Base-by-base conservation (phyloP, 2,329 filamentous ascomycete genomes). In the Aureobasidium sp. region DNA sequence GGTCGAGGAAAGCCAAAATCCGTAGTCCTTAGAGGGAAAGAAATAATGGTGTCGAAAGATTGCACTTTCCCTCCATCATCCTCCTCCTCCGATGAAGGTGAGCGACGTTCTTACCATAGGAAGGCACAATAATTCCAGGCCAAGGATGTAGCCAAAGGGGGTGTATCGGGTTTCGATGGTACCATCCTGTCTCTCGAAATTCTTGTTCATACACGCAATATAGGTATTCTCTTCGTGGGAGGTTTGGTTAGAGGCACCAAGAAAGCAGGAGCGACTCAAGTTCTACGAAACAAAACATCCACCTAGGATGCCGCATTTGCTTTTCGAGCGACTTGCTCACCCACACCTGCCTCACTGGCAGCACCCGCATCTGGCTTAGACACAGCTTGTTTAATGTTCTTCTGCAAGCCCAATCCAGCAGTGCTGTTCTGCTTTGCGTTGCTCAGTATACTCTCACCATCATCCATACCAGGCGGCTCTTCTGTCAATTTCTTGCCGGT, bases 361-460 rank as follows among this genome's bases (percentile, higher is more conserved):
- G 30, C 7, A 13, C 30, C 37, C 10, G n/a, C 5, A 9, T 11
- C 11, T 16, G 45, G 39, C 41, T 49, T 39, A 1, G 34, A 29
- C 9, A 65, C 51, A 16, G 29, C 50, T 47, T 67, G 66, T 27
- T 76, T 73, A 4, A 74, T 54, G 11, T 69, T 72, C 57, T 68
- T 73, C 50, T 72, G 63, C 61, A 73, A 55, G 11, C 71, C 71
- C 10, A 71, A 45, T 10, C 66, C 66, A 3, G 65, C 63, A 29
- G 65, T 61, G 63, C 63, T 66, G 5, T 66, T 62, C 5, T 63
- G 64, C 62, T 62, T 64, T 11, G 62, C 53, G 3, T 66, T 65
- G 9, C 69, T 50, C 11, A 63, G 42, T 29, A 66, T 64, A 25
- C 69, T 69, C 62, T 72, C 71, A 30, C 68, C 64, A 13, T 67